phyloP scores from a whole-genome alignment of 192 early-diverging fungal species.

The Paraglomus occultum region DNA sequence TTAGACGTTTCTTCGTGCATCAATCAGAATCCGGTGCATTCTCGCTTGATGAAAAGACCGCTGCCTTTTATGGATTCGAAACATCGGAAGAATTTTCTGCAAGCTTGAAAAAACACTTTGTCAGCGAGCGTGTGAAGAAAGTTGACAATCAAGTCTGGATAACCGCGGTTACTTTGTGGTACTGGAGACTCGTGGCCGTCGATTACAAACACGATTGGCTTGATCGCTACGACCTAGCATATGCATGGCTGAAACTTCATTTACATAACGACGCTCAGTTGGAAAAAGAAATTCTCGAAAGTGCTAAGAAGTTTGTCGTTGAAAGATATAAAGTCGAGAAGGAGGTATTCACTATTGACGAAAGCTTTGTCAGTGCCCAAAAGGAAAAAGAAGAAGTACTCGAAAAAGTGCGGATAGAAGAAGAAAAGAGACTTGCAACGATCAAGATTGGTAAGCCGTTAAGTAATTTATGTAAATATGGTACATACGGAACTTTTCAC shows the following conservation, averaged over 20 bases:
- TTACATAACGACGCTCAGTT: constrained; percentile 9
- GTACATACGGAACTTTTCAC: not conserved
- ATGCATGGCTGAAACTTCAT: constrained; percentile 15
- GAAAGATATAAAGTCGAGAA: constrained; percentile 23
- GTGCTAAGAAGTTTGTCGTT: constrained; percentile 17
- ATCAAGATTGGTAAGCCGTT: not conserved
- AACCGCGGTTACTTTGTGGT: constrained; percentile 15
- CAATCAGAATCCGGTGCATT: constrained; percentile 1
- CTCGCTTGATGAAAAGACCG: constrained; percentile 3
- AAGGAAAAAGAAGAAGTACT: not conserved
- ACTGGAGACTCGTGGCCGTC: constrained; percentile 11
- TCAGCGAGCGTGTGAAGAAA: not conserved
- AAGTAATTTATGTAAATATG: not conserved
- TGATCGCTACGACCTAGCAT: not conserved
- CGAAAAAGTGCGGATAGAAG: not conserved
- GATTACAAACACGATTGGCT: constrained; percentile 12
- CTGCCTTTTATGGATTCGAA: constrained; percentile 12
- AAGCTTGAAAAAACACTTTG: constrained; percentile 11
- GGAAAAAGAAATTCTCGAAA: constrained; percentile 2
- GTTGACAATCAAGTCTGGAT: constrained; percentile 11
- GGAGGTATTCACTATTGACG: not conserved
- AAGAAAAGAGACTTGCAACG: not conserved
- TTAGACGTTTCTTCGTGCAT: not conserved
- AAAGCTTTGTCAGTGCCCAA: not conserved
- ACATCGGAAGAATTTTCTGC: not conserved